phyloP scores from a whole-genome alignment of 2,329 filamentous ascomycete genomes.

The Fusarium coicis region DNA sequence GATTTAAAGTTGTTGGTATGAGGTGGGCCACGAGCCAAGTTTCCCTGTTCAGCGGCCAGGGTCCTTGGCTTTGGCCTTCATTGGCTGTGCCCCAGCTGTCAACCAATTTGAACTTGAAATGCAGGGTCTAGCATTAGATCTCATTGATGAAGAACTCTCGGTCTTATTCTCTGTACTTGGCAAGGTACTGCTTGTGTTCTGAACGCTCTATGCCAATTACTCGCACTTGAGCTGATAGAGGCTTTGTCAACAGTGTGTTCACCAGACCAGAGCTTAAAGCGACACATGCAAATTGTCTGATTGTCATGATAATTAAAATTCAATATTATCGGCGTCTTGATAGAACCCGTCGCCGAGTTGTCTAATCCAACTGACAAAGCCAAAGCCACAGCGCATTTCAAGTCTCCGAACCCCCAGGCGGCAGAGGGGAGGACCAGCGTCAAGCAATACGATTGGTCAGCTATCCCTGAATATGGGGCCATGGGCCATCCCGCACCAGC shows the following conservation, averaged over 20 bases:
- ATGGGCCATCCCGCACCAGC: background rate
- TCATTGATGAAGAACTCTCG: background rate
- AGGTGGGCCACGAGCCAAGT: background rate
- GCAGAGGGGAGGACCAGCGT: background rate
- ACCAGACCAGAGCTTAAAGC: background rate
- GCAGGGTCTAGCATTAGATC: background rate
- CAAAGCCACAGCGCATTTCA: background rate
- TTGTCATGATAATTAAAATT: background rate
- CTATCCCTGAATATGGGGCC: background rate
- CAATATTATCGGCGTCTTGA: background rate
- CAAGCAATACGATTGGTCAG: background rate
- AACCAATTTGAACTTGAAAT: background rate
- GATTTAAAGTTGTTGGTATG: background rate
- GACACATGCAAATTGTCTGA: background rate
- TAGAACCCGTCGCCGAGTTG: background rate
- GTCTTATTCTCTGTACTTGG: background rate
- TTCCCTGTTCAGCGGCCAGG: background rate
- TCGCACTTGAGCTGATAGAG: too few relatives aligned
- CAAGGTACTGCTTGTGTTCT: too few relatives aligned
- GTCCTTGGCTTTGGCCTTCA: background rate
- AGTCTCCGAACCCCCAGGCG: background rate
- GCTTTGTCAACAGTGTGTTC: background rate
- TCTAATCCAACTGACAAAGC: constrained; percentile 4
- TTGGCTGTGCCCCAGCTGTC: background rate
- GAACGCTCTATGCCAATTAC: background rate